Conservation (phyloP, 2,329 filamentous ascomycete genomes). For the Blastomyces silverae region DNA sequence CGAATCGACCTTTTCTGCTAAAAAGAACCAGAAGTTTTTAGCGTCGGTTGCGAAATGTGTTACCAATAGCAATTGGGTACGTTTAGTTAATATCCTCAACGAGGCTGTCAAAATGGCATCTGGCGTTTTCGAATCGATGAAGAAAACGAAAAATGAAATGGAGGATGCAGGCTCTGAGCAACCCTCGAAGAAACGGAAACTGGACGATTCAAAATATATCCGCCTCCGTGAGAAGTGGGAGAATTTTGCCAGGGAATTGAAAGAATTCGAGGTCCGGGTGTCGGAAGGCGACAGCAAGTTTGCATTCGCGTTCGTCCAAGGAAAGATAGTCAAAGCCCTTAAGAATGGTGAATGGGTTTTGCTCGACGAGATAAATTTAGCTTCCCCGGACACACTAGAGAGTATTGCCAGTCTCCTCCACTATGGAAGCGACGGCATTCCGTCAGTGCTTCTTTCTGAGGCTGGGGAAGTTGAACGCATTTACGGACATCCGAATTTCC, state of each 20-base stretch:
- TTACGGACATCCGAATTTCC: constrained; percentile 81
- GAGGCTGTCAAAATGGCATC: constrained; percentile 85
- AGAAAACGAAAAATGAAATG: constrained; percentile 41
- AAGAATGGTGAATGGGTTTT: constrained; percentile 96
- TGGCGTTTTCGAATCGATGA: constrained; percentile 55
- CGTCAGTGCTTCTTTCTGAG: constrained; percentile 84
- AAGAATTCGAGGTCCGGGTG: constrained; percentile 69
- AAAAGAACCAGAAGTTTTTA: constrained; percentile 81
- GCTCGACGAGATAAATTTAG: constrained; percentile 94
- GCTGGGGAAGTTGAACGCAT: constrained; percentile 89
- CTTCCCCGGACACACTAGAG: constrained; percentile 88
- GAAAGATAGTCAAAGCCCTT: constrained; percentile 92
- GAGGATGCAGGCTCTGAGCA: constrained; percentile 48
- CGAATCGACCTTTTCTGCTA: constrained; percentile 73
- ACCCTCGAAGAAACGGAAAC: constrained; percentile 63
- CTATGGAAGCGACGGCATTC: constrained; percentile 61
- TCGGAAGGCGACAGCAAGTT: constrained; percentile 69
- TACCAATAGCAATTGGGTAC: constrained; percentile 78
- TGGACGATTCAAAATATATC: constrained; percentile 48
- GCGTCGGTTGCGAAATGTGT: constrained; percentile 73
- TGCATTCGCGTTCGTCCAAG: constrained; percentile 92
- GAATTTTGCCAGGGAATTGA: constrained; percentile 64
- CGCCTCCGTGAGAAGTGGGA: constrained; percentile 69
- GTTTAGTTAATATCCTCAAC: constrained; percentile 76
- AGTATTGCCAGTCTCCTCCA: constrained; percentile 82